These are phyloP conservation scores for Sergeia podlipaevii DNA, from an alignment of 208 protist species.

Conservation along the genomic window DNA sequence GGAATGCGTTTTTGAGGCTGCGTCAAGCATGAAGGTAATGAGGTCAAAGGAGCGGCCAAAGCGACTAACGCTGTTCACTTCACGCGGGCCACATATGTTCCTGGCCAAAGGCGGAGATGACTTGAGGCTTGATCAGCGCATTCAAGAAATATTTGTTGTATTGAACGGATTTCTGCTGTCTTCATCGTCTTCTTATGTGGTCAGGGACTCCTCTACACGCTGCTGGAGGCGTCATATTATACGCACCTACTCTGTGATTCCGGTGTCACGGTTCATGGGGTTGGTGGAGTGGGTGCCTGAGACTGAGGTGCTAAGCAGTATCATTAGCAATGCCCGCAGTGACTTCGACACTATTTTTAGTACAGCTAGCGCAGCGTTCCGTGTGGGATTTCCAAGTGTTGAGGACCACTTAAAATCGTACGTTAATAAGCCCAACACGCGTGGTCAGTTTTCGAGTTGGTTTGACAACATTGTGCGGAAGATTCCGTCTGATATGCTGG, in stretches of 20 bases:
- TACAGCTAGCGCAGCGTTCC: not conserved
- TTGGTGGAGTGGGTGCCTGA: slow-evolving; percentile 90
- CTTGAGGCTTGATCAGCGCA: slow-evolving; percentile 90
- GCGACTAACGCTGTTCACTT: slow-evolving; percentile 77
- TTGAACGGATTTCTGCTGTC: slow-evolving; percentile 74
- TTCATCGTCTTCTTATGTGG: too few relatives aligned
- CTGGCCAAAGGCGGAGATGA: slow-evolving; percentile 95
- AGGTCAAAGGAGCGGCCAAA: slow-evolving; percentile 87
- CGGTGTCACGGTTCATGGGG: slow-evolving; percentile 80
- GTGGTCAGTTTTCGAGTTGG: slow-evolving; percentile 2
- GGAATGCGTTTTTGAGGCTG: slow-evolving; percentile 34
- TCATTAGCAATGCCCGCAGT: slow-evolving; percentile 16
- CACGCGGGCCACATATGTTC: slow-evolving; percentile 61
- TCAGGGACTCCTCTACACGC: not conserved
- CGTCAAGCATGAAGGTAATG: slow-evolving; percentile 62
- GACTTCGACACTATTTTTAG: not conserved
- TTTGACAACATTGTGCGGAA: slow-evolving; percentile 11
- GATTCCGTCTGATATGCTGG: slow-evolving; percentile 11
- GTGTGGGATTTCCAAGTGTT: not conserved
- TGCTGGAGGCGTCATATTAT: slow-evolving; percentile 27
- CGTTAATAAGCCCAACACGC: not conserved
- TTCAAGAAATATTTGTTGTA: slow-evolving; percentile 88
- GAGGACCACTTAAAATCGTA: slow-evolving; percentile 9
- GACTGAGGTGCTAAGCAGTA: slow-evolving; percentile 63
- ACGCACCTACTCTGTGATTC: slow-evolving; percentile 85